These are phyloP conservation scores for Xylariaceae sp. DNA, from an alignment of 2,329 filamentous ascomycete genomes.

Conservation along the genomic window DNA sequence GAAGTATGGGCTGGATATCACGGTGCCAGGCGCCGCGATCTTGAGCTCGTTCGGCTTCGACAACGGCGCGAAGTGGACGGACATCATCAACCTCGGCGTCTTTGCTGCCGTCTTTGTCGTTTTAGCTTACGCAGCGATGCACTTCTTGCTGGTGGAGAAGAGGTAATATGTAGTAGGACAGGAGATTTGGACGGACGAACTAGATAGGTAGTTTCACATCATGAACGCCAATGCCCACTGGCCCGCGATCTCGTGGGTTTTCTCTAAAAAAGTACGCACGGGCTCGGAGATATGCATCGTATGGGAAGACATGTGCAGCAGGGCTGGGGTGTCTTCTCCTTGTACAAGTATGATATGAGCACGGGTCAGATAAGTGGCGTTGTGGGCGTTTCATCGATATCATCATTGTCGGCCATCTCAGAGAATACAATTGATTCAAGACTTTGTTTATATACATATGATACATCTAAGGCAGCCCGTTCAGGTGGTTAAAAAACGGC, in stretches of 20 bases:
- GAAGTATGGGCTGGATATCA: slow-evolving; percentile 94
- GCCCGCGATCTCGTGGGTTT: slow-evolving; percentile 9
- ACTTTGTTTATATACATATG: slow-evolving; percentile 26
- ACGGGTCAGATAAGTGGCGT: slow-evolving; percentile 10
- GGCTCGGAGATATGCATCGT: slow-evolving; percentile 17
- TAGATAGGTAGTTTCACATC: not conserved
- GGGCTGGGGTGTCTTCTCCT: slow-evolving; percentile 12
- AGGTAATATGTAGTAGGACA: slow-evolving; percentile 45
- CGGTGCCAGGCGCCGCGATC: slow-evolving; percentile 90
- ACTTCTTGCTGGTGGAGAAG: slow-evolving; percentile 86
- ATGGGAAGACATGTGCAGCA: slow-evolving; percentile 8
- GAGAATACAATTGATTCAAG: slow-evolving; percentile 16
- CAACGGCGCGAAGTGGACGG: slow-evolving; percentile 77
- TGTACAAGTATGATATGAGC: slow-evolving; percentile 18
- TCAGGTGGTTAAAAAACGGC: not conserved
- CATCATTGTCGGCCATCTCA: not conserved
- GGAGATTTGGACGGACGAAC: not conserved
- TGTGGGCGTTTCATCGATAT: slow-evolving; percentile 15
- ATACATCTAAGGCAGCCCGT: slow-evolving; percentile 17
- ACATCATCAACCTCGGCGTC: slow-evolving; percentile 73
- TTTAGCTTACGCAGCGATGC: slow-evolving; percentile 87
- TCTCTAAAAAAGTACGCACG: not conserved
- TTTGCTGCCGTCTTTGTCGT: slow-evolving; percentile 81
- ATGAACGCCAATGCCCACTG: not conserved
- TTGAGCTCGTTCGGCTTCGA: slow-evolving; percentile 93